Evolutionary conservation across 441 rosid genomes (phyloP).

Genomic region (Brassica balearica): DNA sequence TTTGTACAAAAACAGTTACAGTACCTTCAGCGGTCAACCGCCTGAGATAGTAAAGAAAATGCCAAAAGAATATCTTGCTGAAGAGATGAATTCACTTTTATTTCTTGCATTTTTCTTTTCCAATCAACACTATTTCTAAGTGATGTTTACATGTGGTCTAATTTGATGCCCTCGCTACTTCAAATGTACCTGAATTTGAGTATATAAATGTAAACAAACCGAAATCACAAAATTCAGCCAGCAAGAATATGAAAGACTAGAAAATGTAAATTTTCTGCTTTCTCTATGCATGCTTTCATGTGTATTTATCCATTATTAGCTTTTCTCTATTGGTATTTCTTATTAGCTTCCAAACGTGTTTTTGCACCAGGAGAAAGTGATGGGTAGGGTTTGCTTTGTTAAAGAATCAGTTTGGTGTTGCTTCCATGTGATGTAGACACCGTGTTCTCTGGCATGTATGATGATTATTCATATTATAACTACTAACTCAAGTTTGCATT

Average conservation of each 20-base stretch:
- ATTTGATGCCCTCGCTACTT: slow-evolving; percentile 4
- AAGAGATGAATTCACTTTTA: background rate
- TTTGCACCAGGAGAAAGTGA: slow-evolving; percentile 77
- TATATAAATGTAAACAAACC: slow-evolving; percentile 59
- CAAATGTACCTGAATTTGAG: no score
- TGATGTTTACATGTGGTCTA: slow-evolving; percentile 22
- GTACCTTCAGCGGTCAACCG: slow-evolving; percentile 93
- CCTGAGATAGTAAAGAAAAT: slow-evolving; percentile 84
- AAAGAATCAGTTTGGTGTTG: slow-evolving; percentile 82
- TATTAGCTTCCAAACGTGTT: slow-evolving; percentile 20
- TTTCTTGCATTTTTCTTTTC: background rate
- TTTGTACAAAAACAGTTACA: slow-evolving; percentile 58
- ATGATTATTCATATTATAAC: no score
- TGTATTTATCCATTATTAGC: background rate
- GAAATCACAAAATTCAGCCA: slow-evolving; percentile 92
- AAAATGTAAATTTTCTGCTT: slow-evolving; percentile 78
- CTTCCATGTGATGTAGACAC: slow-evolving; percentile 96
- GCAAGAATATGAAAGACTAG: slow-evolving; percentile 94
- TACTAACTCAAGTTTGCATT: no score
- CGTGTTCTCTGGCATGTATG: slow-evolving; percentile 90
- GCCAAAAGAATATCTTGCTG: background rate
- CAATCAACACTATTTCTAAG: slow-evolving; percentile 50
- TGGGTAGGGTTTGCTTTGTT: slow-evolving; percentile 93
- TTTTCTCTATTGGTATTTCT: background rate
- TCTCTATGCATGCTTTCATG: slow-evolving; percentile 38